Conservation (phyloP, 1,284 basidiomycete species). For the Phlebopus sp. region DNA sequence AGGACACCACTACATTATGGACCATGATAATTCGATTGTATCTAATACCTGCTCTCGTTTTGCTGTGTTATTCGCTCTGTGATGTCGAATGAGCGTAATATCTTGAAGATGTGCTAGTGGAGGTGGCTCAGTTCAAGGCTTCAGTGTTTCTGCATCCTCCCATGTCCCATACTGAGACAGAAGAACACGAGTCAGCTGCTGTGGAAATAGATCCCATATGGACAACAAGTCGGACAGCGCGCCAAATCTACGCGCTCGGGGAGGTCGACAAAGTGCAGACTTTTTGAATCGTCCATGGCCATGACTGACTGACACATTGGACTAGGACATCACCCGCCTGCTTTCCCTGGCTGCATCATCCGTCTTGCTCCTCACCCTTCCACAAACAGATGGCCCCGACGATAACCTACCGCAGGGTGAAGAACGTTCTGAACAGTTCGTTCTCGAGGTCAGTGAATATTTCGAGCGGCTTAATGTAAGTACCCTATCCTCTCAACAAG, state of each 20-base stretch:
- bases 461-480: constrained; percentile 77
- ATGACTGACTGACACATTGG: not conserved
- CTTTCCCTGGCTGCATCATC: constrained; percentile 72
- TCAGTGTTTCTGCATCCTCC: not conserved
- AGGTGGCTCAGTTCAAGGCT: too few relatives aligned
- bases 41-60: constrained; percentile 25
- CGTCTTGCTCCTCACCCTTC: constrained; percentile 71
- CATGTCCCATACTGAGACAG: constrained; percentile 6
- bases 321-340: constrained; percentile 70
- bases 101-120: too few relatives aligned
- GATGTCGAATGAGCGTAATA: constrained; percentile 1
- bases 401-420: constrained; percentile 72
- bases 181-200: constrained; percentile 9
- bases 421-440: constrained; percentile 79
- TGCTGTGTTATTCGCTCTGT: constrained; percentile 29
- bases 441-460: constrained; percentile 78
- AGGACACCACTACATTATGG: constrained; percentile 26
- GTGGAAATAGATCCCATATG: constrained; percentile 67
- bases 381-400: constrained; percentile 67
- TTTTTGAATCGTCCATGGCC: not conserved
- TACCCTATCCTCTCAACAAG: constrained; percentile 15
- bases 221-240: constrained; percentile 75
- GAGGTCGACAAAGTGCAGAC: constrained; percentile 73
- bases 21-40: constrained; percentile 30
- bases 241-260: constrained; percentile 77